These are phyloP conservation scores for Irpex lacteus DNA, from an alignment of 1,284 basidiomycete species.

Conservation along the genomic window DNA sequence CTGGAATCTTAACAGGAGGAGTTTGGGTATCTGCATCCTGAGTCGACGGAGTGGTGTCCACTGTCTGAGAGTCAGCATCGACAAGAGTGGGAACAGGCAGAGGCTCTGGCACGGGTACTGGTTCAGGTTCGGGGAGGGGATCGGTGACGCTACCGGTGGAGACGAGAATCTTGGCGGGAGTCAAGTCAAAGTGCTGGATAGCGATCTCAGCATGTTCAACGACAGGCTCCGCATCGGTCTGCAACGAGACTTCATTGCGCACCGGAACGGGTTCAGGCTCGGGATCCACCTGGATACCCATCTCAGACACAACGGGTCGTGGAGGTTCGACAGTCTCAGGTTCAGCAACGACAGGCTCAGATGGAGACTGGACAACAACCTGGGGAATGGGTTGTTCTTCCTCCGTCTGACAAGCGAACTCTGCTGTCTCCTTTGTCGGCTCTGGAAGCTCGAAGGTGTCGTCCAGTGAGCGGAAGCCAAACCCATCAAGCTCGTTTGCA, in stretches of 20 bases:
- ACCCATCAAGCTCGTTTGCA: constrained; percentile 60
- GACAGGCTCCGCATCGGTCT: constrained; percentile 42
- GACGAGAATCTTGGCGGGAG: constrained; percentile 28
- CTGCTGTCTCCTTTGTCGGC: constrained; percentile 46
- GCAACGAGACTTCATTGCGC: constrained; percentile 44
- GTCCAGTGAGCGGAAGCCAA: constrained; percentile 29
- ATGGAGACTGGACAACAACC: constrained; percentile 17
- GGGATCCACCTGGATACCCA: constrained; percentile 46
- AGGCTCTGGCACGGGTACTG: constrained; percentile 23
- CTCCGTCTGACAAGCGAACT: constrained; percentile 63
- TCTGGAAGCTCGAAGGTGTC: constrained; percentile 37
- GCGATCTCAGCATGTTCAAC: constrained; percentile 33
- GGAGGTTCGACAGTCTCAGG: constrained; percentile 19
- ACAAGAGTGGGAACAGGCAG: constrained; percentile 17
- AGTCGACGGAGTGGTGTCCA: constrained; percentile 14
- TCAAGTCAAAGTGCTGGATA: constrained; percentile 37
- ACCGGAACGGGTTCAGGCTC: constrained; percentile 35
- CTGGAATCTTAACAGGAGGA: not conserved
- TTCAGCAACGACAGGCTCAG: constrained; percentile 12
- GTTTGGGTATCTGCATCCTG: constrained; percentile 35
- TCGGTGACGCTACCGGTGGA: constrained; percentile 31
- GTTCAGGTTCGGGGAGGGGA: constrained; percentile 13
- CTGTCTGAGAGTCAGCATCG: constrained; percentile 30
- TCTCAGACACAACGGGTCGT: constrained; percentile 30
- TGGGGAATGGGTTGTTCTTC: constrained; percentile 32